Percentiles rank a stretch among this genome's conserved stretches.
Evolutionary conservation across 176 grass and related monocot genomes (phyloP).

Genomic region (Aechmea fasciata): DNA sequence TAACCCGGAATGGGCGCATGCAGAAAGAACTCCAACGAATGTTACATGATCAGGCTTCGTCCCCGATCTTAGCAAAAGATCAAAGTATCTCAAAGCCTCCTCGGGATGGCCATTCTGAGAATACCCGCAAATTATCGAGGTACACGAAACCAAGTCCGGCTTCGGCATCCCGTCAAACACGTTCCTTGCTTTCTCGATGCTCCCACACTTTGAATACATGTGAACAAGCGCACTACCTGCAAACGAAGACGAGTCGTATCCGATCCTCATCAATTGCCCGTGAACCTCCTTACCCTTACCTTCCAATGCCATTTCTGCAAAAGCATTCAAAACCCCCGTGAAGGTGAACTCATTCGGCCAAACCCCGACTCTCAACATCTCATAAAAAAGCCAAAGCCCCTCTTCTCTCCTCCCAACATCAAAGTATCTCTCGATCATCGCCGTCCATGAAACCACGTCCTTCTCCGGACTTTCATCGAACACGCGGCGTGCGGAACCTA

Average conservation of each 20-base stretch:
- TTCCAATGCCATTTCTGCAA: slow-evolving; percentile 42
- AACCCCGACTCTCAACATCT: slow-evolving; percentile 40
- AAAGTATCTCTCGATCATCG: slow-evolving; percentile 86
- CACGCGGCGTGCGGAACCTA: slow-evolving; percentile 57
- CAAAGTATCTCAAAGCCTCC: slow-evolving; percentile 45
- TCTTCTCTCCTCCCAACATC: slow-evolving; percentile 33
- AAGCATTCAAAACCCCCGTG: slow-evolving; percentile 52
- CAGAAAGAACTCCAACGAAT: slow-evolving; percentile 64
- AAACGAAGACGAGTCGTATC: slow-evolving; percentile 40
- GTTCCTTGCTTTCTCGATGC: slow-evolving; percentile 39
- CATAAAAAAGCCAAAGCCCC: slow-evolving; percentile 45
- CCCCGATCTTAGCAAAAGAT: slow-evolving; percentile 45
- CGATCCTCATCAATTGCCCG: slow-evolving; percentile 47
- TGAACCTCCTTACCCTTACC: slow-evolving; percentile 58
- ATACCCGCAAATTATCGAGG: slow-evolving; percentile 49
- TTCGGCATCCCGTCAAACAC: slow-evolving; percentile 41
- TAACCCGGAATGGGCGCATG: slow-evolving; percentile 65
- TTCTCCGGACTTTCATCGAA: slow-evolving; percentile 40
- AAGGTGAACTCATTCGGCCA: slow-evolving; percentile 73
- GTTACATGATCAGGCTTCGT: slow-evolving; percentile 52
- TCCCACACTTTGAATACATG: slow-evolving; percentile 88
- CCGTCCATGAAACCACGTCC: slow-evolving; percentile 75
- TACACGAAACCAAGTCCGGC: slow-evolving; percentile 68
- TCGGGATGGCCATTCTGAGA: slow-evolving; percentile 70
- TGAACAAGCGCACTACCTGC: slow-evolving; percentile 48